Evolutionary conservation across 2,329 filamentous ascomycete species (phyloP), one percentile per base, ranked within the genome.

Genomic region (Xylariaceae sp.): DNA sequence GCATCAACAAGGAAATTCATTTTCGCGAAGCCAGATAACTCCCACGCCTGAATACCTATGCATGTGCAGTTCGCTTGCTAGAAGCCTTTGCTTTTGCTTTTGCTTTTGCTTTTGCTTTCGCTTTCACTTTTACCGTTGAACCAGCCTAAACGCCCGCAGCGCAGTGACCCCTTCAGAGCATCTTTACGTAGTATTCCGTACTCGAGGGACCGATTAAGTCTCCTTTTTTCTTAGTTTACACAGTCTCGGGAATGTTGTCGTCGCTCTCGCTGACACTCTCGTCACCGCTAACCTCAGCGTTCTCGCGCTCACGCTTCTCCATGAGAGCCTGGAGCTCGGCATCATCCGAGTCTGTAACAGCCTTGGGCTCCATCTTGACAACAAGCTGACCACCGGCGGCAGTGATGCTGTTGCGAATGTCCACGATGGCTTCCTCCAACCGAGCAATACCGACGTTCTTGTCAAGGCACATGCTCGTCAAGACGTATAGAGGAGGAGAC

Each of bases 361-460:
- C 94, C 86, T 97, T 97, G 67, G 94, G 94, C 71, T 94, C 92
- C 94, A 99, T 99, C 86, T 95, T 96, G 69, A 97, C 88, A 49
- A 88, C 83, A 72, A 93, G 88, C 72, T 85, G 86, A 62, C 94
- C 94, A 56, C 89, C 89, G 0, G 89, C 84, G 51, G 76, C 80
- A 73, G 87, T 85, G 73, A 99, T 99, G 75, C 83, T 92, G 71
- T 79, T 83, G 69, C 88, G 84, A 70, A 99, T 92, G 69, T 92
- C 90, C 70, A 89, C 82, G 68, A 99, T 99, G 15, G 94, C 91
- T 72, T 91, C 88, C 75, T 96, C 90, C 67, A 99, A 80, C 64
- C 88, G 85, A 63, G 86, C 79, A 70, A 99, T 96, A 60, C 94
- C 94, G 55, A 87, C 80, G 65, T 77, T 85, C 83, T 99, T 99